These are phyloP conservation scores for Magnaporthiopsis rhizophila DNA, from an alignment of 2,329 filamentous ascomycete species.

Conservation along the genomic window DNA sequence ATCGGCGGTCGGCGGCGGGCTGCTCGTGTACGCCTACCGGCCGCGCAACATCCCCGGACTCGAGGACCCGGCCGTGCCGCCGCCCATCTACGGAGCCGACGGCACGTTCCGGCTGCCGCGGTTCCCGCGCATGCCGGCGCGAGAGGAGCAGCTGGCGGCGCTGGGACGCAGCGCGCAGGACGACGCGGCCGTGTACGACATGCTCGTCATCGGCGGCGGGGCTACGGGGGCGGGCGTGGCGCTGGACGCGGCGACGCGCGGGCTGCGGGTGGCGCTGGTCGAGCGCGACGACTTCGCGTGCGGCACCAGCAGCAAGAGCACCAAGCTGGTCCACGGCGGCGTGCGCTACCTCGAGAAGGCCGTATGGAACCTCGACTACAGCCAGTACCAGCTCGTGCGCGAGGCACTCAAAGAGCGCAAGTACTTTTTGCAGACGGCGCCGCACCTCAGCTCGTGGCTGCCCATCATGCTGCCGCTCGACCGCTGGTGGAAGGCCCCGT, in stretches of 20 bases:
- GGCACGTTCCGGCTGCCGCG: slow-evolving; percentile 59
- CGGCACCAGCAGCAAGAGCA: slow-evolving; percentile 80
- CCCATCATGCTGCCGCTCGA: slow-evolving; percentile 78
- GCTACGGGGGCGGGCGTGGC: slow-evolving; percentile 76
- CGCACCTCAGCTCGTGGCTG: slow-evolving; percentile 71
- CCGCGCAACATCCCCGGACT: slow-evolving; percentile 65
- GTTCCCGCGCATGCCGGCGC: slow-evolving; percentile 55
- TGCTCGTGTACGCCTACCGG: slow-evolving; percentile 49
- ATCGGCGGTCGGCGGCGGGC: slow-evolving; percentile 33
- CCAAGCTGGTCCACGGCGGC: slow-evolving; percentile 78
- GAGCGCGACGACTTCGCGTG: slow-evolving; percentile 78
- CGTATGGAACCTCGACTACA: slow-evolving; percentile 77
- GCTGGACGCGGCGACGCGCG: slow-evolving; percentile 70
- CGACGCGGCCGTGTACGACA: slow-evolving; percentile 50
- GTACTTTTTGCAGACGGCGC: slow-evolving; percentile 76
- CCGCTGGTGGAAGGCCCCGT: slow-evolving; percentile 76
- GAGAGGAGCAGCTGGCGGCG: slow-evolving; percentile 56
- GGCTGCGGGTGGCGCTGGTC: slow-evolving; percentile 71
- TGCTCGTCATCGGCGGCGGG: slow-evolving; percentile 71
- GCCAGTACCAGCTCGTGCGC: slow-evolving; percentile 72
- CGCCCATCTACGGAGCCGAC: slow-evolving; percentile 60
- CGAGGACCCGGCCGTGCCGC: slow-evolving; percentile 60
- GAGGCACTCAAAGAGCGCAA: slow-evolving; percentile 76
- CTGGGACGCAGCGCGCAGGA: slow-evolving; percentile 37
- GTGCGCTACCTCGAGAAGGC: slow-evolving; percentile 83